Evolutionary conservation across 2,329 filamentous ascomycete genomes (phyloP), one percentile per base, ranked within the genome.

Genomic region (Acrocalymma vagum): DNA sequence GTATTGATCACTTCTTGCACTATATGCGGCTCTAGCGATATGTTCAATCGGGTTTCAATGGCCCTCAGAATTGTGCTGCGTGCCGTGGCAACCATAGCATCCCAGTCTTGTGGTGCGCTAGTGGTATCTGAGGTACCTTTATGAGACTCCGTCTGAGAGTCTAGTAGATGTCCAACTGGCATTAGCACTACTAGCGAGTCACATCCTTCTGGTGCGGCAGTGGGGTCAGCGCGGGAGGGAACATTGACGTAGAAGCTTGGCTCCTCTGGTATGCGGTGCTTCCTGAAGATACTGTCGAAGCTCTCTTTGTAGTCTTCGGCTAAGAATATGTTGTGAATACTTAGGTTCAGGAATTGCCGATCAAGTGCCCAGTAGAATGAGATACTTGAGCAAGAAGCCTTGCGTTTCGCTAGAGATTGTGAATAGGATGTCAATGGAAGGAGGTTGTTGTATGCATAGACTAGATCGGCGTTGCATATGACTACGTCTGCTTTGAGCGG

Each of bases 171-270:
- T 0, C 87, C 87, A 1, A 87, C 84, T 0, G 87, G 87, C 0
- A 90, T 85, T 5, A 90, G 76, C 2, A 88, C 84, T 10, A 89
- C 83, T 30, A 90, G 68, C 2, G 80, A 75, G 58, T 91, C 87
- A 53, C 79, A 80, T 1, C 79, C 83, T 3, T 75, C 65, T 0
- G 87, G 87, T 0, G 87, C 86, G 1, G 87, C 87, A 0, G 78
- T 78, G 1, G 82, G 72, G 51, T 90, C 87, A 6, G 89, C 78
- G 9, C 86, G 78, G 30, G 80, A 86, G 0, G 87, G 87, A 0
- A 90, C 86, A 60, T 90, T 89, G 67, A 90, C 80, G 67, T 90
- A 90, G 73, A 90, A 91, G 40, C 81, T 86, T 0, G 87, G 87
- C 43, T 89, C 77, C 2, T 77, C 65, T 1, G 87, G 87, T 7